These are phyloP conservation scores for Colletotrichum sp. DNA, from an alignment of 2,329 filamentous ascomycete species.

Conservation along the genomic window DNA sequence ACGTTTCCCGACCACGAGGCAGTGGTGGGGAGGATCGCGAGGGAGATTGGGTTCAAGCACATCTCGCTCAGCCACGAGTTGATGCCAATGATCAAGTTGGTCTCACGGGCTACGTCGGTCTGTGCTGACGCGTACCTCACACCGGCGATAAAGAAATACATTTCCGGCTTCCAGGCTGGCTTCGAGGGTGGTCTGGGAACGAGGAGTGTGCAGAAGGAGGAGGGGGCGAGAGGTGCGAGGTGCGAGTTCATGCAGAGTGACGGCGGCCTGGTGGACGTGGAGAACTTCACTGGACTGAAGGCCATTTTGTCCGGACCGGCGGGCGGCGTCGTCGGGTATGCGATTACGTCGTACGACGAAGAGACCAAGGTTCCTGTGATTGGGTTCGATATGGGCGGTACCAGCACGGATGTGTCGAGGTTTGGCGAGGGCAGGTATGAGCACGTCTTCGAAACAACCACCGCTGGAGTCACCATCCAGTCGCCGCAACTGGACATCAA, in stretches of 20 bases:
- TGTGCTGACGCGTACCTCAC: constrained; percentile 83
- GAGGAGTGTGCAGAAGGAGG: constrained; percentile 71
- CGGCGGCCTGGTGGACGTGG: constrained; percentile 74
- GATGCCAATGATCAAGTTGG: constrained; percentile 85
- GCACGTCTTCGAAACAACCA: constrained; percentile 93
- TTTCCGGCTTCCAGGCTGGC: constrained; percentile 74
- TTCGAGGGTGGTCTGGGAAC: constrained; percentile 83
- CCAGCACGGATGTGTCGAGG: constrained; percentile 87
- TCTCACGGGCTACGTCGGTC: constrained; percentile 76
- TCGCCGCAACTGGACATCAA: constrained; percentile 94
- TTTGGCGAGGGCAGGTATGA: constrained; percentile 88
- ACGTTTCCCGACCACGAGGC: constrained; percentile 89
- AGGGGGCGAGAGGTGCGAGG: constrained; percentile 71
- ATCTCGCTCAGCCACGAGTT: constrained; percentile 81
- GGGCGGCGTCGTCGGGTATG: constrained; percentile 93
- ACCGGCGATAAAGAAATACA: constrained; percentile 79
- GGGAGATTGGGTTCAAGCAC: constrained; percentile 82
- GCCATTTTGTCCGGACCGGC: constrained; percentile 90
- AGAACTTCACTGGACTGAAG: constrained; percentile 82
- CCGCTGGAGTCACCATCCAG: constrained; percentile 92
- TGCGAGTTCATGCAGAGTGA: constrained; percentile 98
- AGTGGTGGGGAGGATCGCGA: constrained; percentile 75
- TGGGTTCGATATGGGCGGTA: constrained; percentile 96
- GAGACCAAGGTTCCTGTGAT: constrained; percentile 85
- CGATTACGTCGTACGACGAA: constrained; percentile 86